Conservation (phyloP, 2,329 filamentous ascomycete genomes). For the Diplodia seriata region DNA sequence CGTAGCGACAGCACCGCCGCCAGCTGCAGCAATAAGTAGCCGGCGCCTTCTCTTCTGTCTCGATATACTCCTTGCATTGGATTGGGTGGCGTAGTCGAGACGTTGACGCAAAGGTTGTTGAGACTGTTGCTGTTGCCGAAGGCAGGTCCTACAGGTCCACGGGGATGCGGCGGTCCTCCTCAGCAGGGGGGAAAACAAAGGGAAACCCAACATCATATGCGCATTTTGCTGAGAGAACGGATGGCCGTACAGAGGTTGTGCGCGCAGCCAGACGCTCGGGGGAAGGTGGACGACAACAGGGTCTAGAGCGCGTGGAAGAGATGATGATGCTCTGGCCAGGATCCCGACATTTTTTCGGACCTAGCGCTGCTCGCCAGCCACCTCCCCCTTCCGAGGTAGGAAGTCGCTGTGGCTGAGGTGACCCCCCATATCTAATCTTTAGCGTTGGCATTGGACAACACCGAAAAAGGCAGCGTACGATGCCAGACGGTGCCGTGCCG, state of each 20-base stretch:
- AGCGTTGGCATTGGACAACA: neutral
- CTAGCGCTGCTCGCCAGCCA: slow-evolving; percentile 20
- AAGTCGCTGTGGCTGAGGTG: slow-evolving; percentile 18
- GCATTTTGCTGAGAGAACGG: slow-evolving; percentile 35
- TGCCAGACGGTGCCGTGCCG: too few species aligned
- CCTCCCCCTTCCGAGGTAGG: slow-evolving; percentile 27
- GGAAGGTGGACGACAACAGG: slow-evolving; percentile 19
- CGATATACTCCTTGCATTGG: slow-evolving; percentile 33
- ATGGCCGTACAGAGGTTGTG: slow-evolving; percentile 6
- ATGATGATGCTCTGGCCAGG: slow-evolving; percentile 26
- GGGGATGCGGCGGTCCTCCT: slow-evolving; percentile 42
- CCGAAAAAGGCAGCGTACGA: neutral
- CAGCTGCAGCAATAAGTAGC: slow-evolving; percentile 41
- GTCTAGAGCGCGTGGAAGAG: slow-evolving; percentile 23
- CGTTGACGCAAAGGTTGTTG: slow-evolving; percentile 36
- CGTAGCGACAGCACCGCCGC: slow-evolving; percentile 48
- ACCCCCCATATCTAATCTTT: neutral
- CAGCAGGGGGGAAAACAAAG: slow-evolving; percentile 39
- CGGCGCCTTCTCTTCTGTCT: slow-evolving; percentile 41
- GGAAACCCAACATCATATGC: slow-evolving; percentile 43
- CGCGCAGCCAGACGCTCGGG: slow-evolving; percentile 6
- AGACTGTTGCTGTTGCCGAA: slow-evolving; percentile 38
- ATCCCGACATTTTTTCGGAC: slow-evolving; percentile 33
- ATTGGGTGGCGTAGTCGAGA: slow-evolving; percentile 37
- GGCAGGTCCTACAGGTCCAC: slow-evolving; percentile 48